Evolutionary conservation across 1,284 basidiomycete genomes (phyloP).

Genomic region (Dichomitus squalens): DNA sequence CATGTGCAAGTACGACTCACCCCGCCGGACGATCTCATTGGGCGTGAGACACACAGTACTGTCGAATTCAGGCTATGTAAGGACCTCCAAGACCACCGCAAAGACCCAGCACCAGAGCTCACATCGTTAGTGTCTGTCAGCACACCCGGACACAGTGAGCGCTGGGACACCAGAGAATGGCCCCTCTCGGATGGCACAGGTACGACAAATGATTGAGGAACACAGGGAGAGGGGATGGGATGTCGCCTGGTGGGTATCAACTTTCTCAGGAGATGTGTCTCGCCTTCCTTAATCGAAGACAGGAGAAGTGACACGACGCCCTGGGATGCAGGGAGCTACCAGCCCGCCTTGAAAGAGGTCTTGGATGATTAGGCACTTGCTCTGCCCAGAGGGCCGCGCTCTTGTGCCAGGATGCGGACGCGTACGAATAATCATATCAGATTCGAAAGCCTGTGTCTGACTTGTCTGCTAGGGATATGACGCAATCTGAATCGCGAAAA

Average conservation of each 20-base stretch:
- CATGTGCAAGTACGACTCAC: no score
- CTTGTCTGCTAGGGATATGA: conserved; percentile 55
- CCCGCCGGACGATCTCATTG: no score
- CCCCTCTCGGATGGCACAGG: background rate
- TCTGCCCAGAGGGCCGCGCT: conserved; percentile 58
- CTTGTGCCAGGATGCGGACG: conserved; percentile 76
- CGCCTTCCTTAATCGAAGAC: background rate
- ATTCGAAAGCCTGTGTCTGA: background rate
- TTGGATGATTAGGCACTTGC: conserved; percentile 49
- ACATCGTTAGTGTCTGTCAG: no score
- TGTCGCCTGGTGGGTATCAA: conserved; percentile 20
- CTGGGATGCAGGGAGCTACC: conserved; percentile 62
- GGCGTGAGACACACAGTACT: no score
- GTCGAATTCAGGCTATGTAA: no score
- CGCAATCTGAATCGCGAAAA: conserved; percentile 51
- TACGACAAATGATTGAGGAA: conserved; percentile 1
- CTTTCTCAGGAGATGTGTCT: no score
- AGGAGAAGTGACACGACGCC: conserved; percentile 64
- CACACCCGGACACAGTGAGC: no score
- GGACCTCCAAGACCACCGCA: no score
- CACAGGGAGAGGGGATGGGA: conserved; percentile 23
- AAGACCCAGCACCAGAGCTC: no score
- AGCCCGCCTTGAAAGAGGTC: conserved; percentile 57
- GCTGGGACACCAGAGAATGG: background rate
- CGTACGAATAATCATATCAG: conserved; percentile 40